Evolutionary conservation across 2,329 filamentous ascomycete genomes (phyloP).

Genomic region (Endocalyx cinctus): DNA sequence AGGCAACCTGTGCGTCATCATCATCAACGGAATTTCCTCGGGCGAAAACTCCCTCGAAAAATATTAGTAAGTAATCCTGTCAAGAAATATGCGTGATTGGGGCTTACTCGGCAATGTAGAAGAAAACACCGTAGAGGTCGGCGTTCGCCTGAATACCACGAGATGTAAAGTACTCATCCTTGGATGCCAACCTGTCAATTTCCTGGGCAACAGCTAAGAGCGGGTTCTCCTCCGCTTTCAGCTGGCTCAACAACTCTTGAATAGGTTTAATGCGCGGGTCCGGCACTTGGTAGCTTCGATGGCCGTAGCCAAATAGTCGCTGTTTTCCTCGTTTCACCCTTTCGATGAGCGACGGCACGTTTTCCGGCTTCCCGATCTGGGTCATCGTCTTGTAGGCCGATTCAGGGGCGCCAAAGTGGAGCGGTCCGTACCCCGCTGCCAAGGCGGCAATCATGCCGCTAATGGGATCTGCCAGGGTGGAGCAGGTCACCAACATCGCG

Average conservation of each 20-base stretch:
- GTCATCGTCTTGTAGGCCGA: constrained; percentile 38
- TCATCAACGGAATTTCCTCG: no score
- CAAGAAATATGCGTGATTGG: no score
- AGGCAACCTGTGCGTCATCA: no score
- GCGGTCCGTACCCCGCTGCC: no score
- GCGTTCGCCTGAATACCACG: constrained; percentile 32
- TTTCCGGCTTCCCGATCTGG: constrained; percentile 31
- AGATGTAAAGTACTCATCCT: constrained; percentile 26
- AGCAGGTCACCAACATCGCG: no score
- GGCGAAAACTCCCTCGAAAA: no score
- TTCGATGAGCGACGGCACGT: constrained; percentile 34
- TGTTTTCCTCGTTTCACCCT: constrained; percentile 35
- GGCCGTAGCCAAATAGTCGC: constrained; percentile 37
- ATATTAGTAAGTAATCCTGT: no score
- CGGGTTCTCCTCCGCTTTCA: constrained; percentile 8
- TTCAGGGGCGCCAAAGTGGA: no score
- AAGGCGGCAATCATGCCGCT: no score
- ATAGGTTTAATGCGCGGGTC: constrained; percentile 33
- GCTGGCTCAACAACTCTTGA: constrained; percentile 10
- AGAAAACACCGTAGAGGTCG: constrained; percentile 27
- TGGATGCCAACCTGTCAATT: constrained; percentile 24
- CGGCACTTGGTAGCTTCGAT: constrained; percentile 31
- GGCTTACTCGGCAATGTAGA: not conserved
- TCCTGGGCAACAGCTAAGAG: constrained; percentile 26
- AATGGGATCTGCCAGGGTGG: no score